Conservation (phyloP, 2,329 filamentous ascomycete genomes). For the Xylariaceae sp. region DNA sequence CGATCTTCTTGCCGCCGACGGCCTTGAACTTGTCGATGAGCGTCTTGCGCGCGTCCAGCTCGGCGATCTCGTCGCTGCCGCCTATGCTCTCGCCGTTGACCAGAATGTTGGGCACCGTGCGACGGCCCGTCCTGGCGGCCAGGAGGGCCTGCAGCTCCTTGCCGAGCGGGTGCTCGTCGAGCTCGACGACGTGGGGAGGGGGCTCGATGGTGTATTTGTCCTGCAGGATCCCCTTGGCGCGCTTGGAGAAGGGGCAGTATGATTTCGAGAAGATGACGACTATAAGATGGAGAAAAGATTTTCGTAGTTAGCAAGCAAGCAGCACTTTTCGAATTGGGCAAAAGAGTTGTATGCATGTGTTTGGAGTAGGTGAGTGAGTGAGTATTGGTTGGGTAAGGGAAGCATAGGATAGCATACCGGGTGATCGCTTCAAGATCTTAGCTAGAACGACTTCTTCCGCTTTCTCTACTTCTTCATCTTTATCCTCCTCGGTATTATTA, state of each 20-base stretch:
- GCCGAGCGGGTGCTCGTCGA: slow-evolving; percentile 77
- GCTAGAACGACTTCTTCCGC: slow-evolving; percentile 73
- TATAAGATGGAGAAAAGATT: slow-evolving; percentile 31
- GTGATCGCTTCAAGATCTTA: slow-evolving; percentile 77
- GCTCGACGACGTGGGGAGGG: slow-evolving; percentile 79
- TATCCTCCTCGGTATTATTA: slow-evolving; percentile 44
- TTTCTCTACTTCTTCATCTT: slow-evolving; percentile 59
- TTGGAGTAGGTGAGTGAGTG: too few relatives aligned
- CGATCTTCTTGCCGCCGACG: slow-evolving; percentile 58
- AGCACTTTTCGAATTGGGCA: too few relatives aligned
- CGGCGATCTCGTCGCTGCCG: slow-evolving; percentile 78
- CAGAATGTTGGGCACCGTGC: slow-evolving; percentile 88
- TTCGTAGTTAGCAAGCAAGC: neutral
- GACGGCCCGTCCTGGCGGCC: slow-evolving; percentile 66
- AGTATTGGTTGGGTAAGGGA: neutral
- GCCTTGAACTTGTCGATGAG: slow-evolving; percentile 67
- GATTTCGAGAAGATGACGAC: slow-evolving; percentile 96
- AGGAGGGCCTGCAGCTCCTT: slow-evolving; percentile 66
- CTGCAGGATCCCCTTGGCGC: slow-evolving; percentile 79
- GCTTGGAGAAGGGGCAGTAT: slow-evolving; percentile 81
- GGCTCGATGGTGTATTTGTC: slow-evolving; percentile 81
- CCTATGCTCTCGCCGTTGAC: slow-evolving; percentile 85
- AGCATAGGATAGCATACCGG: slow-evolving; percentile 51
- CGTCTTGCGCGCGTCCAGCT: slow-evolving; percentile 60
- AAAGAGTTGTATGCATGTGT: too few relatives aligned